Conservation (phyloP, 2,329 filamentous ascomycete genomes). For the Trichoderma atrobrunneum region DNA sequence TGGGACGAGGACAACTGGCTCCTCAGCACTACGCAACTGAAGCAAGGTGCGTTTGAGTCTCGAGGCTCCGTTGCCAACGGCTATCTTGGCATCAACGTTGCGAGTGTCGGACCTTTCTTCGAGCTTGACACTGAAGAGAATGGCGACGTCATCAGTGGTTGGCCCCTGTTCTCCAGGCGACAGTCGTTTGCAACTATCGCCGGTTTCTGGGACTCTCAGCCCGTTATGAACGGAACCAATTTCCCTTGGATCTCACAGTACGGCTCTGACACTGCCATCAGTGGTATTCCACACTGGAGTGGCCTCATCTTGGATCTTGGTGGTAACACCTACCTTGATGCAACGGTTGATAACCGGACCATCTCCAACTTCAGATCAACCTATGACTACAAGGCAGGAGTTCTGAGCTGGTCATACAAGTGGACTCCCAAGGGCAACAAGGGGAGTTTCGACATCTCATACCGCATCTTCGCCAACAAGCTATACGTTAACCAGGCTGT, state of each 20-base stretch:
- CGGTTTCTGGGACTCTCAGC: slow-evolving; percentile 64
- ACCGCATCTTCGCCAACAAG: slow-evolving; percentile 65
- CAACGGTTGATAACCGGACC: slow-evolving; percentile 55
- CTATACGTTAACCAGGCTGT: slow-evolving; percentile 53
- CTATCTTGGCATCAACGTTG: slow-evolving; percentile 30
- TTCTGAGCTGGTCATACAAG: slow-evolving; percentile 62
- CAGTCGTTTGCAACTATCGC: slow-evolving; percentile 66
- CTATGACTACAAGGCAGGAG: slow-evolving; percentile 60
- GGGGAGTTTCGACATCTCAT: slow-evolving; percentile 56
- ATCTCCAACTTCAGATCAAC: slow-evolving; percentile 61
- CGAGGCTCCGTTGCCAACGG: slow-evolving; percentile 32
- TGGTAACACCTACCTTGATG: slow-evolving; percentile 54
- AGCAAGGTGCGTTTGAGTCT: slow-evolving; percentile 29
- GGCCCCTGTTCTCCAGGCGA: slow-evolving; percentile 63
- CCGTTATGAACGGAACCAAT: slow-evolving; percentile 57
- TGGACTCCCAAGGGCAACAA: slow-evolving; percentile 55
- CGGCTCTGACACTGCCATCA: slow-evolving; percentile 62
- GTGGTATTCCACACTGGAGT: slow-evolving; percentile 63
- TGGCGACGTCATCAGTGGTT: slow-evolving; percentile 52
- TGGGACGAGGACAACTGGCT: slow-evolving; percentile 30
- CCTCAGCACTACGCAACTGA: slow-evolving; percentile 25
- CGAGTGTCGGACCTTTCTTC: slow-evolving; percentile 30
- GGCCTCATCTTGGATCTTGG: slow-evolving; percentile 50
- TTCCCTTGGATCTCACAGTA: slow-evolving; percentile 66
- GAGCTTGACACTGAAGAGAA: slow-evolving; percentile 25